Percentiles rank a stretch among this genome's conserved stretches.
Conservation (phyloP, 2,329 filamentous ascomycete genomes). For the Pseudogymnoascus sp. region DNA sequence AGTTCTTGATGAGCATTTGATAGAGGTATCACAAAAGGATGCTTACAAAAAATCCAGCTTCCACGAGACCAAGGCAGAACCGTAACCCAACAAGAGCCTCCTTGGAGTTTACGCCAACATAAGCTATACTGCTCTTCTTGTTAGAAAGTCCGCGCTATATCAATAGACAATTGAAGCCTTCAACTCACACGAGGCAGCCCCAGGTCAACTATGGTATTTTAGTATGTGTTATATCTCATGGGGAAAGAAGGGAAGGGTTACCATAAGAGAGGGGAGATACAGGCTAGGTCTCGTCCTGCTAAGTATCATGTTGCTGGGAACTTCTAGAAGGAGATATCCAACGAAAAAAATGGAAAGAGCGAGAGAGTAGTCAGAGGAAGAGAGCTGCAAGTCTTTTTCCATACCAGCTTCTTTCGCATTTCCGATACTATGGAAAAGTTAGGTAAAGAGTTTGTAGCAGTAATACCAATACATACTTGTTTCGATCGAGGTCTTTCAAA, state of each 20-base stretch:
- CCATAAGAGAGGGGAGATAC: slow-evolving; percentile 41
- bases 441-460: background rate
- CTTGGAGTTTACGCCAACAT: slow-evolving; percentile 36
- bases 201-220: background rate
- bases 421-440: background rate
- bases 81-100: slow-evolving; percentile 29
- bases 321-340: slow-evolving; percentile 39
- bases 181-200: background rate
- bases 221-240: slow-evolving; percentile 12
- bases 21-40: background rate
- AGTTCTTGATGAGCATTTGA: background rate
- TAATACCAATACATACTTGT: slow-evolving; percentile 7
- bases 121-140: slow-evolving; percentile 36
- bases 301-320: slow-evolving; percentile 5
- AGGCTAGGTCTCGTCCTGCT: slow-evolving; percentile 16
- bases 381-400: background rate
- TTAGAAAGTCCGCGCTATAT: slow-evolving; percentile 15
- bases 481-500: slow-evolving; percentile 7
- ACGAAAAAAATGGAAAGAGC: slow-evolving; percentile 34
- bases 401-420: slow-evolving; percentile 8
- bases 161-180: background rate
- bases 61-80: slow-evolving; percentile 36
- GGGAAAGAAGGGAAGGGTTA: slow-evolving; percentile 18
- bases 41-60: slow-evolving; percentile 1
- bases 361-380: background rate